Base-by-base conservation (phyloP, 2,329 filamentous ascomycete species). In the Nemania diffusa region DNA sequence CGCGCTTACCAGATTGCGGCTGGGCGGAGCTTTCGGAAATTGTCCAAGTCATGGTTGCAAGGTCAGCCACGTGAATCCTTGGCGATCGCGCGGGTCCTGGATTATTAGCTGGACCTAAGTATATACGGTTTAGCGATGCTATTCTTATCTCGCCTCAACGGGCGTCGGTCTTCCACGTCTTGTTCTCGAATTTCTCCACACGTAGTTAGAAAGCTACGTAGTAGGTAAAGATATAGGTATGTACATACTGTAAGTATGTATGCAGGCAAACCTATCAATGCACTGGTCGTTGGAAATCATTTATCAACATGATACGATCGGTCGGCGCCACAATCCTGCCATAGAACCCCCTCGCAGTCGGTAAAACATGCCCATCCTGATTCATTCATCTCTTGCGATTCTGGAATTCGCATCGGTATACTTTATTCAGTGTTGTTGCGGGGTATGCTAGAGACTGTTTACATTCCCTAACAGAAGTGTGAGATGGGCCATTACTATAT, bases 21-120 rank as follows among this genome's bases (percentile, higher is more conserved):
- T 67, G 63, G n/a, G 65, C 59, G 64, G 65, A 65, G 64, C 62
- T 58, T 64, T 65, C 65, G 68, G 65, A 70, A 63, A 68, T 70
- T 68, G 51, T 37, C 15, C 15, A 44, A 15, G 40, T 32, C n/a
- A 58, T 48, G 17, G 42, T 57, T 59, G 37, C 52, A 57, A 26
- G 62, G 62, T 53, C 60, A 53, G 62, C 65, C 65, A 70, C 68
- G 68, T 68, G 68, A 68, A 70, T 60, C 65, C 51, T 55, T 69
- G 61, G 68, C 44, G 61, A 57, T 63, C 60, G 15, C 34, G 17
- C 40, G 13, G 42, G 8, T 20, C 13, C 32, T 22, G 26, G 46
- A 22, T 27, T 8, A 50, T 20, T 44, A 44, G 40, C 17, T 17
- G 15, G 17, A n/a, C 40, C 40, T 44, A n/a, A n/a, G n/a, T n/a